Base-by-base conservation (phyloP, 2,329 filamentous ascomycete species). In the Monilinia fructicola region DNA sequence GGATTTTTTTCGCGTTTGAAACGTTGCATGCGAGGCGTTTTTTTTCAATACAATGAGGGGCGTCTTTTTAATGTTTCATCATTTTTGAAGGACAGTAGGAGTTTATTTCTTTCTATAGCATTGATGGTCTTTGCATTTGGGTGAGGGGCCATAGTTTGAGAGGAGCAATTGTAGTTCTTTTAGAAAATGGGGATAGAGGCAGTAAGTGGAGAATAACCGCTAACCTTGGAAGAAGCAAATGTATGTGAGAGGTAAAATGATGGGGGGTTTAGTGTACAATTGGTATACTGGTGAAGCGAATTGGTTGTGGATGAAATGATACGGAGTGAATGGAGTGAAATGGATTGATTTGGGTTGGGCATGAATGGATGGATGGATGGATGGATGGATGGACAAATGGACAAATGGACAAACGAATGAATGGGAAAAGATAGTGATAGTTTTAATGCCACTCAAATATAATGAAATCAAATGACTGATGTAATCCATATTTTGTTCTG, bases 11-110 rank as follows among this genome's bases (percentile, higher is more conserved):
- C n/a, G 58, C 44, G 28, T 60, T 46, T 48, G 56, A 48, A 48
- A 48, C 26, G 62, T 56, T 56, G 40, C 52, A 48, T 58, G 53
- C 40, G 53, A 55, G 62, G 52, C n/a, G 38, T 35, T 18, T 56
- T 26, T 56, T 44, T 35, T 42, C 31, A 16, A 26, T 21, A 58
- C 48, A 26, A 64, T 64, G 50, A 64, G 31, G 31, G 53, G 62
- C 40, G 56, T 46, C 18, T n/a, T 26, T 46, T 48, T 48, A 23
- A 21, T 42, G 18, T 56, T 21, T 12, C n/a, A 48, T 48, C 42
- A 48, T 48, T 26, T 10, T 60, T 60, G 2, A n/a, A 35, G 26
- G 42, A 35, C 12, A 48, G n/a, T 12, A n/a, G 11, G 11, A 23
- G 46, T 44, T 42, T 16, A 7, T n/a, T 59, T 9, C 11, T 31